Conservation (phyloP, 2,329 filamentous ascomycete species). For the Teratosphaeria destructans region DNA sequence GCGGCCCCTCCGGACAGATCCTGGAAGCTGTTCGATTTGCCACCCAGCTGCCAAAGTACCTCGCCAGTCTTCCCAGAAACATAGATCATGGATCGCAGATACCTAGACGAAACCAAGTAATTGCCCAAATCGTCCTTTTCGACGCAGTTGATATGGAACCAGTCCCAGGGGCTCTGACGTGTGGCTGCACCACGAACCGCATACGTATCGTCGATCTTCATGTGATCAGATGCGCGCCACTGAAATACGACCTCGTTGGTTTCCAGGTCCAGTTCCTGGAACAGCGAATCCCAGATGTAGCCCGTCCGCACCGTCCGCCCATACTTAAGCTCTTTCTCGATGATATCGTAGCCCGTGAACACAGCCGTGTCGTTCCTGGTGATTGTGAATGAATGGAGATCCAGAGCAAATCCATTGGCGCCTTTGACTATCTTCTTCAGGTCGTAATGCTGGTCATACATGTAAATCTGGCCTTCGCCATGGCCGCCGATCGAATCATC, state of each 20-base stretch:
- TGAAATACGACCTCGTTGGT: slow-evolving; percentile 46
- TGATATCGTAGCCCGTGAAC: slow-evolving; percentile 29
- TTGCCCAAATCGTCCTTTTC: slow-evolving; percentile 42
- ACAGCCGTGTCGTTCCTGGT: slow-evolving; percentile 32
- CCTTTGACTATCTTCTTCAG: slow-evolving; percentile 29
- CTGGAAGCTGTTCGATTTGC: slow-evolving; percentile 19
- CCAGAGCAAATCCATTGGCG: slow-evolving; percentile 25
- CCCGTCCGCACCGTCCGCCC: not conserved
- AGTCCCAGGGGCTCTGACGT: slow-evolving; percentile 40
- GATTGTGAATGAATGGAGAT: slow-evolving; percentile 33
- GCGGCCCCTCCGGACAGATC: slow-evolving; percentile 19
- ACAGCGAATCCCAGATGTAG: slow-evolving; percentile 21
- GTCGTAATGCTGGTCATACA: slow-evolving; percentile 27
- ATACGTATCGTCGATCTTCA: slow-evolving; percentile 33
- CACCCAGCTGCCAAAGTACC: slow-evolving; percentile 42
- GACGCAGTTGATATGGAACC: slow-evolving; percentile 47
- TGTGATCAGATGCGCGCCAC: slow-evolving; percentile 46
- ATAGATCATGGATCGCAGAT: slow-evolving; percentile 38
- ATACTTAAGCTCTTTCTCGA: slow-evolving; percentile 8
- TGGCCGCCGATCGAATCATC: slow-evolving; percentile 37
- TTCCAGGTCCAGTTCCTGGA: slow-evolving; percentile 35
- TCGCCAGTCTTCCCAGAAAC: slow-evolving; percentile 39
- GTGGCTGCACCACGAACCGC: slow-evolving; percentile 24
- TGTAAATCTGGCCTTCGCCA: slow-evolving; percentile 37
- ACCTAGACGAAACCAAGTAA: slow-evolving; percentile 44